Percentiles rank a stretch among this genome's conserved stretches.
phyloP scores from a whole-genome alignment of 2,329 filamentous ascomycete species.

The Claviceps sp. region DNA sequence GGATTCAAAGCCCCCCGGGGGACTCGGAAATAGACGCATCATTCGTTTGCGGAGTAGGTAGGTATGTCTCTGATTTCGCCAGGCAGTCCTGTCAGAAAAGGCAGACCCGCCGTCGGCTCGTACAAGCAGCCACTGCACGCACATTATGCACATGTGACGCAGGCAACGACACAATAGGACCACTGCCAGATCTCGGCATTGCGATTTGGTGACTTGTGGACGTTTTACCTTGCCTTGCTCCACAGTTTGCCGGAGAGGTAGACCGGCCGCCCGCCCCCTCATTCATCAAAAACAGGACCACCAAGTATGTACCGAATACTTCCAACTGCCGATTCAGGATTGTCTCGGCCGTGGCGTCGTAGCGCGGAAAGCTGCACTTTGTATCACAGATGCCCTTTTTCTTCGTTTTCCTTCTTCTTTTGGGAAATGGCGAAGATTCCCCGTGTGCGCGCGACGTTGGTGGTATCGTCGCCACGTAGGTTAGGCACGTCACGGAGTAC shows the following conservation, averaged over 20 bases:
- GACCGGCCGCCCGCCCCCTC: not conserved
- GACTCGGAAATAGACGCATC: not conserved
- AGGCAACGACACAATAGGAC: no score
- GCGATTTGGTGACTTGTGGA: not conserved
- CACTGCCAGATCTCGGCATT: slow-evolving; percentile 4
- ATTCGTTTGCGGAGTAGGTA: not conserved
- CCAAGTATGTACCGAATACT: not conserved
- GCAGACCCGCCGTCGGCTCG: no score
- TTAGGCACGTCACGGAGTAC: no score
- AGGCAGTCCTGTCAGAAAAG: not conserved
- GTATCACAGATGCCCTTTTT: not conserved
- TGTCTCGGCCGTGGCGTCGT: not conserved
- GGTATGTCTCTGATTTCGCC: not conserved
- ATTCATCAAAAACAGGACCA: not conserved
- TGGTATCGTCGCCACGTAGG: no score
- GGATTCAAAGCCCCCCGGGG: not conserved
- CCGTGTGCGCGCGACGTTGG: no score
- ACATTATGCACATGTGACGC: no score
- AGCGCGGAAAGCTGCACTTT: not conserved
- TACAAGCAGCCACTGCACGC: no score
- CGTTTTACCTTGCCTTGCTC: not conserved
- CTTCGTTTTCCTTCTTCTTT: not conserved
- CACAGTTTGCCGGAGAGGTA: not conserved
- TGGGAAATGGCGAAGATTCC: no score
- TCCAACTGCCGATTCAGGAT: not conserved